A percentile compares a stretch with the other conserved stretches of the same genome.
These are phyloP conservation scores for Phyllostachys edulis DNA, from an alignment of 176 grass and related monocot genomes.

Conservation along the genomic window DNA sequence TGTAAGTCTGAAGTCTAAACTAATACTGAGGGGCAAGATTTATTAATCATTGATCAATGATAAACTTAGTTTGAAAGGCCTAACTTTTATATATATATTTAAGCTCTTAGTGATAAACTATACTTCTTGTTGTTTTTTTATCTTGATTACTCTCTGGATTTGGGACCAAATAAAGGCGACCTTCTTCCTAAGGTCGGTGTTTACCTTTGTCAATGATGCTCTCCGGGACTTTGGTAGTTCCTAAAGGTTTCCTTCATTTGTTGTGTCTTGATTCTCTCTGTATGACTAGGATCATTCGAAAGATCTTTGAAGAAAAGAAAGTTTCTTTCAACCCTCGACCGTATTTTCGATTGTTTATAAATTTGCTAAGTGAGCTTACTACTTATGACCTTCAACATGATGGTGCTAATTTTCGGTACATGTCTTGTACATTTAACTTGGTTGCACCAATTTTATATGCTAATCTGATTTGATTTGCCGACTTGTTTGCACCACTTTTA, in stretches of 20 bases:
- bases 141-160: constrained; percentile 65
- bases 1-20: not conserved
- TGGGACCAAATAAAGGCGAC: constrained; percentile 66
- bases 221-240: not conserved
- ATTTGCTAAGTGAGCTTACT: constrained; percentile 84
- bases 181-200: constrained; percentile 71
- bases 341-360: constrained; percentile 86
- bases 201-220: not conserved
- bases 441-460: not conserved
- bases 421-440: constrained; percentile 4
- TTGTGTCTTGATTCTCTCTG: constrained; percentile 64
- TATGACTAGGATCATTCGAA: constrained; percentile 75
- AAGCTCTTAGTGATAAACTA: not conserved
- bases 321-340: constrained; percentile 73
- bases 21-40: no score
- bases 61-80: not conserved
- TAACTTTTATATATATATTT: not conserved
- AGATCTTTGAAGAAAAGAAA: constrained; percentile 95
- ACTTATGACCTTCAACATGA: constrained; percentile 68
- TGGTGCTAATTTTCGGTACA: constrained; percentile 72
- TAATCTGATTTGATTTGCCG: not conserved
- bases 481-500: not conserved
- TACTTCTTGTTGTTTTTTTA: constrained; percentile 15
- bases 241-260: constrained; percentile 22
- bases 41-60: not conserved